These are phyloP conservation scores for Hypomontagnella submonticulosa DNA, from an alignment of 495 filamentous ascomycete genomes.

Conservation along the genomic window DNA sequence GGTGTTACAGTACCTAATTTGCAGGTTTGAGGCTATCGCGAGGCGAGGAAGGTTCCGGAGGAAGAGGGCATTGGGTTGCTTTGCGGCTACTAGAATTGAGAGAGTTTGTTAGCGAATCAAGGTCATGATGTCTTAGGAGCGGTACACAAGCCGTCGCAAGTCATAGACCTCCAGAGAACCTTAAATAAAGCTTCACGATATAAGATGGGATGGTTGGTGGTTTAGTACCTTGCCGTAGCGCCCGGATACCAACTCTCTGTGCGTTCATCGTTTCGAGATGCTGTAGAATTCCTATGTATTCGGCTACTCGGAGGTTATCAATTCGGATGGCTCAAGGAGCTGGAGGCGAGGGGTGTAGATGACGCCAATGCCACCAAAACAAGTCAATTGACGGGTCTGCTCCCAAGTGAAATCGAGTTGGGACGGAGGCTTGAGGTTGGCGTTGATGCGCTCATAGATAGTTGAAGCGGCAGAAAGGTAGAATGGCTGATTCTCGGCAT, in stretches of 20 bases:
- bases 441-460: conserved; percentile 32
- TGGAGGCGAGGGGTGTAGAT: background rate
- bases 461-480: conserved; percentile 26
- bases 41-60: conserved; percentile 47
- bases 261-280: conserved; percentile 64
- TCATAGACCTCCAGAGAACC: background rate
- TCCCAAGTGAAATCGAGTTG: background rate
- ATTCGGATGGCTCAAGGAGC: conserved; percentile 1
- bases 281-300: conserved; percentile 5
- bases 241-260: conserved; percentile 73
- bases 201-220: conserved; percentile 13
- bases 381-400: conserved; percentile 1
- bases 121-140: conserved; percentile 8
- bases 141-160: conserved; percentile 3
- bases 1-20: conserved; percentile 62
- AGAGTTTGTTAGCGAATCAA: conserved; percentile 16
- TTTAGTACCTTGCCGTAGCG: conserved; percentile 74
- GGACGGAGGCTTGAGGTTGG: conserved; percentile 1
- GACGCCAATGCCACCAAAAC: background rate
- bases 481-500: conserved; percentile 25
- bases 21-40: conserved; percentile 59
- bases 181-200: background rate
- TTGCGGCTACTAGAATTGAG: conserved; percentile 50
- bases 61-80: conserved; percentile 60
- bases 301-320: conserved; percentile 11